Evolutionary conservation across 441 rosid species (phyloP).

Genomic region (Iberis amara): DNA sequence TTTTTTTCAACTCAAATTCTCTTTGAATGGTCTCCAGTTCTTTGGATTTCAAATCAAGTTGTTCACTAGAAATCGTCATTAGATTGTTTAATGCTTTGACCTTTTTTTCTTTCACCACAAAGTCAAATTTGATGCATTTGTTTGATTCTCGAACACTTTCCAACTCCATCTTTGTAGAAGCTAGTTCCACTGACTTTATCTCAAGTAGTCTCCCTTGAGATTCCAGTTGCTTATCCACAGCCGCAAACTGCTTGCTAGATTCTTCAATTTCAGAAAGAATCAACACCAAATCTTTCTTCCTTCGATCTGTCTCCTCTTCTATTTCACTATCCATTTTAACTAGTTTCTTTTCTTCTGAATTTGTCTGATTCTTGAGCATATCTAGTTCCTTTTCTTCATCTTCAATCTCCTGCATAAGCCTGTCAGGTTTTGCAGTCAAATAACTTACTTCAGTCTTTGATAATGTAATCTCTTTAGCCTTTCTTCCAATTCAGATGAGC

Average conservation of each 20-base stretch:
- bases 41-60: slow-evolving; percentile 21
- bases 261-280: slow-evolving; percentile 3
- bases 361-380: slow-evolving; percentile 11
- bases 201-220: no score
- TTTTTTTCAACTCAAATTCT: slow-evolving; percentile 6
- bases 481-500: slow-evolving; percentile 20
- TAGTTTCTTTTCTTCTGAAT: slow-evolving; percentile 5
- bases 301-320: not conserved
- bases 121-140: not conserved
- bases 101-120: slow-evolving; percentile 14
- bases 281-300: slow-evolving; percentile 5
- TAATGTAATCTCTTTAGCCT: slow-evolving; percentile 15
- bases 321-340: no score
- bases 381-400: no score
- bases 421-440: slow-evolving; percentile 1
- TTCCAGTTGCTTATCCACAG: slow-evolving; percentile 4
- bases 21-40: not conserved
- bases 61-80: slow-evolving; percentile 2
- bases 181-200: slow-evolving; percentile 6
- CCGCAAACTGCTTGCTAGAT: slow-evolving; percentile 9
- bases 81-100: slow-evolving; percentile 14
- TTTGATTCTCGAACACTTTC: not conserved
- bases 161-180: slow-evolving; percentile 2
- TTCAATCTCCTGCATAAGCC: slow-evolving; percentile 14
- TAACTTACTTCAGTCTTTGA: slow-evolving; percentile 10